A percentile compares a stretch with the other conserved stretches of the same genome.
Evolutionary conservation across 2,329 filamentous ascomycete species (phyloP).

Genomic region (Fonsecaea monophora): DNA sequence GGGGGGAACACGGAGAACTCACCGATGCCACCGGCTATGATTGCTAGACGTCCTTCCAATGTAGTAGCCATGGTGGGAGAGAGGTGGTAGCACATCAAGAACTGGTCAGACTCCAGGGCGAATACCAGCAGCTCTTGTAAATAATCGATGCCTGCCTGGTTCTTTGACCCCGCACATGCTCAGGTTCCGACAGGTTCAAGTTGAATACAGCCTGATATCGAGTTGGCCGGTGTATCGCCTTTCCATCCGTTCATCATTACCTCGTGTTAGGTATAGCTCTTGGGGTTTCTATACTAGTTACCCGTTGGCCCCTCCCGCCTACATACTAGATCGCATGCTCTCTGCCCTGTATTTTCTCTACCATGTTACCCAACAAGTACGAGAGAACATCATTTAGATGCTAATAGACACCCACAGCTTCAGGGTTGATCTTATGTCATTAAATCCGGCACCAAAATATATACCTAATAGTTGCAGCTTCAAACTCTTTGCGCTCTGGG

Average conservation of each 20-base stretch:
- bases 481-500: slow-evolving; percentile 18
- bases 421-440: slow-evolving; percentile 23
- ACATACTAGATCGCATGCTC: background rate
- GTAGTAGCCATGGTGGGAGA: slow-evolving; percentile 45
- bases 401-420: background rate
- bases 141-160: no score
- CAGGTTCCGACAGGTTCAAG: background rate
- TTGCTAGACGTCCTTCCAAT: slow-evolving; percentile 47
- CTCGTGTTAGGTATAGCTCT: no score
- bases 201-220: background rate
- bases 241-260: no score
- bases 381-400: background rate
- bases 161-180: background rate
- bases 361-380: background rate
- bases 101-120: no score
- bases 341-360: background rate
- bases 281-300: no score
- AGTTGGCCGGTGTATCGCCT: background rate
- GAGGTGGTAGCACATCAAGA: background rate
- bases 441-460: slow-evolving; percentile 29
- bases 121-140: background rate
- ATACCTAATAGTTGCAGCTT: slow-evolving; percentile 23
- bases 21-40: slow-evolving; percentile 54
- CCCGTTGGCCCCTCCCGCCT: no score
- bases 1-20: slow-evolving; percentile 25